Evolutionary conservation across 2,329 filamentous ascomycete species (phyloP).

Genomic region (Cladosporium sp.): DNA sequence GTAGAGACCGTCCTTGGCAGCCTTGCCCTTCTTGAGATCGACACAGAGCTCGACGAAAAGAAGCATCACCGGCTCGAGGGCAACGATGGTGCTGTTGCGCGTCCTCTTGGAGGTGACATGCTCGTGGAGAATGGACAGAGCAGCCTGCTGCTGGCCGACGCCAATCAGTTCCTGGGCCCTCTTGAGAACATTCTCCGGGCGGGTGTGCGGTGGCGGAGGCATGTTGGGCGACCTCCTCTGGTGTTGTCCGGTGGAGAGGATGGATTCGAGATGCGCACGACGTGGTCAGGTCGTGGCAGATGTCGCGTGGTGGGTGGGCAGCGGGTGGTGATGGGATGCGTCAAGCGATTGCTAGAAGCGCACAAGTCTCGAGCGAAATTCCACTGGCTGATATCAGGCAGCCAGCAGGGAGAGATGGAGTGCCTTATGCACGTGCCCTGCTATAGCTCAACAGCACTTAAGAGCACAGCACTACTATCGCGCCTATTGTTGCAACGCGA

Average conservation of each 20-base stretch:
- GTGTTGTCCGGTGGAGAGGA: slow-evolving; percentile 10
- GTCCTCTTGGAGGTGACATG: slow-evolving; percentile 98
- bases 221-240: slow-evolving; percentile 46
- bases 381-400: slow-evolving; percentile 6
- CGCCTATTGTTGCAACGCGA: not conserved
- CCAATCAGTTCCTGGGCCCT: slow-evolving; percentile 98
- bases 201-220: slow-evolving; percentile 95
- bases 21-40: slow-evolving; percentile 95
- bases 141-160: slow-evolving; percentile 87
- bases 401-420: not conserved
- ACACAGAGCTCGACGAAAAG: slow-evolving; percentile 95
- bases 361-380: no score
- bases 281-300: slow-evolving; percentile 13
- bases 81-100: slow-evolving; percentile 92
- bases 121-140: slow-evolving; percentile 92
- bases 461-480: not conserved
- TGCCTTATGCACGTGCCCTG: not conserved
- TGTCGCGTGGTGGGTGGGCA: slow-evolving; percentile 6
- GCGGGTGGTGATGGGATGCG: not conserved
- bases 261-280: slow-evolving; percentile 9
- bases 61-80: slow-evolving; percentile 96
- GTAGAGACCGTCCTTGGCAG: slow-evolving; percentile 97
- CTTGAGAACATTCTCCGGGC: slow-evolving; percentile 99
- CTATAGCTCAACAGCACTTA: not conserved
- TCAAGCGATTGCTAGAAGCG: no score